Evolutionary conservation across 345 rosid species (phyloP), one percentile per base, ranked within the genome.

Genomic region (Arabis alpina): DNA sequence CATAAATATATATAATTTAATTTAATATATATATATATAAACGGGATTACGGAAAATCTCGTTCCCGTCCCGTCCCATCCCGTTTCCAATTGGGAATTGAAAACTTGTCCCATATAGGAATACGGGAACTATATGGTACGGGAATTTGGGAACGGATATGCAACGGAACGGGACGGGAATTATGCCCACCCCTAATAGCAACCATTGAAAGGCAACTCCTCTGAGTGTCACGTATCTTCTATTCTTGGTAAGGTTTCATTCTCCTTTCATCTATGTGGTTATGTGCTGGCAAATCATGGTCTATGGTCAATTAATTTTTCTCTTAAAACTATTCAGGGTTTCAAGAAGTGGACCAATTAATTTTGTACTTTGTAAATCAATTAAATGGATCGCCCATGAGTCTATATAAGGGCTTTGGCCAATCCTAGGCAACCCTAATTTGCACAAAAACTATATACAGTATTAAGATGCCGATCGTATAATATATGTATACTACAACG

Each of bases 141-240:
- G n/a, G n/a, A n/a, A n/a, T n/a, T n/a, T n/a, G n/a, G n/a, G n/a
- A n/a, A n/a, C n/a, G n/a, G n/a, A n/a, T n/a, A n/a, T n/a, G n/a
- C n/a, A n/a, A n/a, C n/a, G n/a, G n/a, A n/a, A n/a, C n/a, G n/a
- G n/a, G n/a, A n/a, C n/a, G n/a, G n/a, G n/a, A n/a, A n/a, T n/a
- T n/a, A n/a, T n/a, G n/a, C n/a, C n/a, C n/a, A n/a, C 87, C 84
- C 34, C 82, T 92, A 30, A 83, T 89, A 61, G 89, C 96, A 41
- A 86, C 87, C 43, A 84, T 88, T 12, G 96, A 92, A 72, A 84
- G 78, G 62, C 92, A 92, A 71, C 93, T 92, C 59, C 93, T 92
- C 44, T n/a, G 86, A 92, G 74, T 81, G 88, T 51, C 98, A 92
- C 77, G 82, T 87, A 72, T 68, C 83, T 39, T 81, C 88, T 3